Evolutionary conservation across 2,329 filamentous ascomycete species (phyloP).

Genomic region (Incumbomyces lentus): DNA sequence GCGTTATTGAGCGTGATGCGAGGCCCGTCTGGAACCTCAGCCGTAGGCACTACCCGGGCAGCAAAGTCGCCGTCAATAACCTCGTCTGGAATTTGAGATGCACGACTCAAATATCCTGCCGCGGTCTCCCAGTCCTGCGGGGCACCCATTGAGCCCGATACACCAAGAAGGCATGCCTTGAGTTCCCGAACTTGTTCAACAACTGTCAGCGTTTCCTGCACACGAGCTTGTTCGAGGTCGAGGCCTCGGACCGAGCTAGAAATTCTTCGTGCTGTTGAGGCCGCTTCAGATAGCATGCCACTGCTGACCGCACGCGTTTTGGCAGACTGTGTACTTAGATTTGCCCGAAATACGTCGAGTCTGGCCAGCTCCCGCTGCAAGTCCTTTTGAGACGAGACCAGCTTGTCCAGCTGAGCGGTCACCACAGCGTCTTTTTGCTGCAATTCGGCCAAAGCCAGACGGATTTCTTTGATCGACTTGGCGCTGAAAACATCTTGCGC

Average conservation of each 20-base stretch:
- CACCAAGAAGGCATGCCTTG: conserved; percentile 89
- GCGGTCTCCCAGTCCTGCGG: conserved; percentile 98
- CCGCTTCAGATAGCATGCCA: conserved; percentile 79
- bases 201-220: conserved; percentile 80
- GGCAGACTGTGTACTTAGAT: conserved; percentile 76
- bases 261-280: conserved; percentile 73
- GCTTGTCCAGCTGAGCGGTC: conserved; percentile 60
- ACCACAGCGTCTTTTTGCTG: conserved; percentile 66
- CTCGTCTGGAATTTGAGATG: conserved; percentile 65
- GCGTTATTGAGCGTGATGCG: conserved; percentile 77
- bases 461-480: conserved; percentile 67
- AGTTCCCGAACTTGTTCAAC: conserved; percentile 96
- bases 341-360: conserved; percentile 78
- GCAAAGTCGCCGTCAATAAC: conserved; percentile 81
- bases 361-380: conserved; percentile 77
- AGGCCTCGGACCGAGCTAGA: conserved; percentile 78
- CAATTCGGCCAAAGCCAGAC: conserved; percentile 62
- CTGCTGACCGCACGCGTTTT: conserved; percentile 74
- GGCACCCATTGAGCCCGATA: conserved; percentile 91
- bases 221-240: conserved; percentile 81
- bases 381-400: conserved; percentile 75
- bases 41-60: conserved; percentile 82
- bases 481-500: conserved; percentile 52
- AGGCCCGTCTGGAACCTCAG: conserved; percentile 88
- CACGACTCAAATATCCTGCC: conserved; percentile 76